Evolutionary conservation across 257 asterid genomes (phyloP).

Genomic region (Solanum phureja): DNA sequence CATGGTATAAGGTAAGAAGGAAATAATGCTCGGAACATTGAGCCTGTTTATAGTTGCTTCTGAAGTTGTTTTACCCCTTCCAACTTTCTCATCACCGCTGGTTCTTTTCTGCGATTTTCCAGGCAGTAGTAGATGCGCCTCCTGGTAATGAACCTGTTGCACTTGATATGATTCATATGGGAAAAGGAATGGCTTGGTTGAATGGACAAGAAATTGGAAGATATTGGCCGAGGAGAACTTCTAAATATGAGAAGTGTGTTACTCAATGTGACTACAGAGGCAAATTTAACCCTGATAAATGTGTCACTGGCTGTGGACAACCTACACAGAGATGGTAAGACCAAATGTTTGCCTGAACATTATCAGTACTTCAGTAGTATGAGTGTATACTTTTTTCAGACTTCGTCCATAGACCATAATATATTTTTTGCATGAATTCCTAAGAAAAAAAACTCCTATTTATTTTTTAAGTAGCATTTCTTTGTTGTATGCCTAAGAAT

Average conservation of each 20-base stretch:
- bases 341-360: background rate
- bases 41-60: background rate
- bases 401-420: background rate
- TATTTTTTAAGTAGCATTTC: background rate
- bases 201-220: slow-evolving; percentile 90
- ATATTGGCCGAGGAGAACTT: slow-evolving; percentile 80
- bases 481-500: background rate
- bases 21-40: background rate
- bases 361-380: background rate
- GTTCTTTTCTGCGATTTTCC: slow-evolving; percentile 1
- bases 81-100: background rate
- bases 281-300: slow-evolving; percentile 71
- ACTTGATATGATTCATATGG: slow-evolving; percentile 87
- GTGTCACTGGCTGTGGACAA: slow-evolving; percentile 79
- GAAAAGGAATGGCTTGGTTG: slow-evolving; percentile 90
- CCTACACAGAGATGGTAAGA: slow-evolving; percentile 88
- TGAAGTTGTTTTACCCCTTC: background rate
- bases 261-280: slow-evolving; percentile 72
- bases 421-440: background rate
- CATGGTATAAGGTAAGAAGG: slow-evolving; percentile 83
- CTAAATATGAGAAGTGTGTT: slow-evolving; percentile 52
- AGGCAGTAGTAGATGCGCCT: slow-evolving; percentile 74
- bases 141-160: slow-evolving; percentile 79
- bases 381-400: background rate
- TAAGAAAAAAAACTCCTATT: background rate